Evolutionary conservation across 2,329 filamentous ascomycete species (phyloP), one percentile per base, ranked within the genome.

Genomic region (Saccharata proteae): DNA sequence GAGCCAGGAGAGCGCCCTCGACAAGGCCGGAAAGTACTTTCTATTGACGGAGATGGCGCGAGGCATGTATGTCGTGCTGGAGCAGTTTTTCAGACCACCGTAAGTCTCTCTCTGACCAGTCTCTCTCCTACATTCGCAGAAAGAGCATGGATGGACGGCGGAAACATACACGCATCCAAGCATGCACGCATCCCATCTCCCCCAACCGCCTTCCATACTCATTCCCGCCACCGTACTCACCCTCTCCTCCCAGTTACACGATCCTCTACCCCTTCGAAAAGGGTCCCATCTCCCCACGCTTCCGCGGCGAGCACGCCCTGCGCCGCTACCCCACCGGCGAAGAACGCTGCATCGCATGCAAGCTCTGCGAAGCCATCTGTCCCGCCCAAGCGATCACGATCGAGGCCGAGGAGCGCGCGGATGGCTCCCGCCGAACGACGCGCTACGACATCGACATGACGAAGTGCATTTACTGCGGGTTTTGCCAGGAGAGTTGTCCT

Each of bases 371-470:
- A 66, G 90, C 90, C 48, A 80, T 96, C 54, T 98, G 90, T 72
- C 90, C 90, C 24, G 90, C 90, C 35, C 83, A 93, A 64, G 90
- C 90, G 52, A 98, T 98, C 60, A 98, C 90, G 32, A 98, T 98
- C 49, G 90, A 98, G 66, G 90, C 90, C 35, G 90, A 98, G 61
- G 90, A 98, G 69, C 85, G 90, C 55, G 83, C 82, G 52, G 90
- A 98, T 51, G 90, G 90, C 41, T 92, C 83, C 52, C 77, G 90
- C 61, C 77, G 90, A 55, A 98, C 90, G 30, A 94, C 88, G 38
- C 77, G 88, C 56, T 98, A 98, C 65, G 90, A 98, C 58, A 94
- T 98, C 55, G 90, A 98, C 64, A 98, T 98, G 90, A 96, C 90
- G 52, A 98, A 98, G 72, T 98, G 90, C 67, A 98, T 98, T 62